These are phyloP conservation scores for Kodamaea arcana DNA, from an alignment of 1,139 yeast genomes.

Conservation along the genomic window DNA sequence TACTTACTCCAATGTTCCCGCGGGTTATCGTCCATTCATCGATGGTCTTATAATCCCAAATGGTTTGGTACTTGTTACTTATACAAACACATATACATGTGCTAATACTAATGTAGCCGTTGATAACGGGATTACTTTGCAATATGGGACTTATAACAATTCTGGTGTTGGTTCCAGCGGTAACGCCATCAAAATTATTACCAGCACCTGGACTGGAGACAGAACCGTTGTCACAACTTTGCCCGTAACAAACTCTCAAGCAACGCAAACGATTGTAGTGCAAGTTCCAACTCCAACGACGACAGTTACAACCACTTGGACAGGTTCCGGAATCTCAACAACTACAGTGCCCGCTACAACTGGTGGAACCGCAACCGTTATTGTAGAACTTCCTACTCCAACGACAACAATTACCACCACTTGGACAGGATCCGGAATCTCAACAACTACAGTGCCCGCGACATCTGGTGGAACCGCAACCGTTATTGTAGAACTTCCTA, in stretches of 20 bases:
- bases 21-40: slow-evolving; percentile 29
- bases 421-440: slow-evolving; percentile 7
- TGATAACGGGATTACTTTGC: slow-evolving; percentile 1
- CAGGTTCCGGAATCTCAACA: slow-evolving; percentile 4
- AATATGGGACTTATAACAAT: slow-evolving; percentile 10
- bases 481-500: slow-evolving; percentile 15
- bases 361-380: slow-evolving; percentile 13
- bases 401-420: slow-evolving; percentile 12
- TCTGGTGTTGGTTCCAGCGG: slow-evolving; percentile 18
- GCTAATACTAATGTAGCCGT: slow-evolving; percentile 3
- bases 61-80: background rate
- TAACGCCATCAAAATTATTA: slow-evolving; percentile 15
- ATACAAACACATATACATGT: slow-evolving; percentile 16
- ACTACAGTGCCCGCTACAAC: slow-evolving; percentile 8
- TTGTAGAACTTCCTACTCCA: slow-evolving; percentile 14
- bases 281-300: slow-evolving; percentile 14
- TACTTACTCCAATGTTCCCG: slow-evolving; percentile 21
- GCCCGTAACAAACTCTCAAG: background rate
- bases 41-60: slow-evolving; percentile 12
- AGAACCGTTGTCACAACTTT: slow-evolving; percentile 2
- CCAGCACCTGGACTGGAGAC: slow-evolving; percentile 18
- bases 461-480: slow-evolving; percentile 10
- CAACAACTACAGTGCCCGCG: slow-evolving; percentile 10
- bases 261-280: slow-evolving; percentile 13
- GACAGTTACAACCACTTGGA: slow-evolving; percentile 2